Evolutionary conservation across 2,329 filamentous ascomycete genomes (phyloP).

Genomic region (Ilyonectria destructans): DNA sequence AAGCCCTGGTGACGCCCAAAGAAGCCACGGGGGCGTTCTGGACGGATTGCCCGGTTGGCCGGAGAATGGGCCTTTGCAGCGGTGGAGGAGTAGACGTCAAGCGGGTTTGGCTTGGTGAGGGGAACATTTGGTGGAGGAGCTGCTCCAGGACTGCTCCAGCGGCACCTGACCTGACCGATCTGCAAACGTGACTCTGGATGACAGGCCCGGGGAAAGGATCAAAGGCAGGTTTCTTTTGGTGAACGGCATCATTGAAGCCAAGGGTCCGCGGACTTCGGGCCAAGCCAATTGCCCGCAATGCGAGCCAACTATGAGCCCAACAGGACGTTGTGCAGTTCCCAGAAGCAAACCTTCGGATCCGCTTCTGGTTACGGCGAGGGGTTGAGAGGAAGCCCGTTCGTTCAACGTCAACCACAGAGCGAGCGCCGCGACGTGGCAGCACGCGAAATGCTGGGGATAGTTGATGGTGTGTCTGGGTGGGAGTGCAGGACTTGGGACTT

Average conservation of each 20-base stretch:
- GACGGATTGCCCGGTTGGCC: slow-evolving; percentile 18
- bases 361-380: slow-evolving; percentile 33
- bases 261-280: slow-evolving; percentile 11
- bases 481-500: slow-evolving; percentile 12
- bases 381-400: neutral
- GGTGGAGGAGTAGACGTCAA: neutral
- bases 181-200: slow-evolving; percentile 27
- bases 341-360: slow-evolving; percentile 45
- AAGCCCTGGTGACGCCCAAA: neutral
- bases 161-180: slow-evolving; percentile 18
- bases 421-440: slow-evolving; percentile 20
- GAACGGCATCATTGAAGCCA: neutral
- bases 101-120: neutral
- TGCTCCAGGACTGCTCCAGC: neutral
- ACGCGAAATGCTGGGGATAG: neutral
- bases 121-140: neutral
- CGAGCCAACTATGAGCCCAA: neutral
- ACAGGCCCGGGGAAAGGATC: slow-evolving; percentile 18
- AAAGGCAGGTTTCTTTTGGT: neutral
- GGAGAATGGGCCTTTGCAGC: slow-evolving; percentile 1
- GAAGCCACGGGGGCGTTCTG: neutral
- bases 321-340: neutral
- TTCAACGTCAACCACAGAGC: neutral
- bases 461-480: slow-evolving; percentile 10
- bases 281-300: neutral